Evolutionary conservation across 2,329 filamentous ascomycete genomes (phyloP).

Genomic region (Fusarium pseudograminearum): DNA sequence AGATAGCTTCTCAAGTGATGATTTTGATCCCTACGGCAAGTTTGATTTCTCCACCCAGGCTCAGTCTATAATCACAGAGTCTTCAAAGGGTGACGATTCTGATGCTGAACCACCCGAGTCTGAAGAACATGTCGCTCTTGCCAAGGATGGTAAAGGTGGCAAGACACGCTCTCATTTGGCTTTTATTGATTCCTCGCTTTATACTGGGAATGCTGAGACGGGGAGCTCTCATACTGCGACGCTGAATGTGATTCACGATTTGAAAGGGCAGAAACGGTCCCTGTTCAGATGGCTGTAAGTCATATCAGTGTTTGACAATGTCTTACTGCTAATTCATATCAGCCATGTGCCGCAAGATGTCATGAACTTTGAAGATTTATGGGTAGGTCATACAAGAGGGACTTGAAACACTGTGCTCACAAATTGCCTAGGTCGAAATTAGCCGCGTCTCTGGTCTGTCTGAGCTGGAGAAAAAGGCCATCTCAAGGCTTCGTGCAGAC

Average conservation of each 20-base stretch:
- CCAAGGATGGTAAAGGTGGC: slow-evolving; percentile 27
- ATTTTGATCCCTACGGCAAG: slow-evolving; percentile 49
- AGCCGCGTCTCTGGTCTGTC: slow-evolving; percentile 51
- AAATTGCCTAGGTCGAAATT: slow-evolving; percentile 50
- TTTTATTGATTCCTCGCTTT: slow-evolving; percentile 52
- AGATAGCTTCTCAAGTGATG: slow-evolving; percentile 41
- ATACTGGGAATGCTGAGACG: slow-evolving; percentile 55
- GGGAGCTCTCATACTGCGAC: slow-evolving; percentile 53
- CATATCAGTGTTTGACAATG: no score
- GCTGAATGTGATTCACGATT: slow-evolving; percentile 53
- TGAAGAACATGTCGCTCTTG: slow-evolving; percentile 38
- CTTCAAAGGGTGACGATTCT: slow-evolving; percentile 47
- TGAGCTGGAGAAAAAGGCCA: slow-evolving; percentile 51
- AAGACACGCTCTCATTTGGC: slow-evolving; percentile 35
- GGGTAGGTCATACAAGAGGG: slow-evolving; percentile 44
- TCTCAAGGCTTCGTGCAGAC: slow-evolving; percentile 54
- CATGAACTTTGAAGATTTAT: slow-evolving; percentile 59
- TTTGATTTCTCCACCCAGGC: slow-evolving; percentile 45
- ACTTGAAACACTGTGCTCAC: neutral
- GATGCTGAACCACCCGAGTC: slow-evolving; percentile 48
- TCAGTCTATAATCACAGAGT: slow-evolving; percentile 35
- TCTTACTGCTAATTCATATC: slow-evolving; percentile 27
- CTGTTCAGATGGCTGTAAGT: slow-evolving; percentile 59
- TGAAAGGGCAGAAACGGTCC: slow-evolving; percentile 49
- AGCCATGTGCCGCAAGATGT: slow-evolving; percentile 56